Evolutionary conservation across 441 rosid genomes (phyloP), one percentile per base, ranked within the genome.

Genomic region (Geranium incanum): DNA sequence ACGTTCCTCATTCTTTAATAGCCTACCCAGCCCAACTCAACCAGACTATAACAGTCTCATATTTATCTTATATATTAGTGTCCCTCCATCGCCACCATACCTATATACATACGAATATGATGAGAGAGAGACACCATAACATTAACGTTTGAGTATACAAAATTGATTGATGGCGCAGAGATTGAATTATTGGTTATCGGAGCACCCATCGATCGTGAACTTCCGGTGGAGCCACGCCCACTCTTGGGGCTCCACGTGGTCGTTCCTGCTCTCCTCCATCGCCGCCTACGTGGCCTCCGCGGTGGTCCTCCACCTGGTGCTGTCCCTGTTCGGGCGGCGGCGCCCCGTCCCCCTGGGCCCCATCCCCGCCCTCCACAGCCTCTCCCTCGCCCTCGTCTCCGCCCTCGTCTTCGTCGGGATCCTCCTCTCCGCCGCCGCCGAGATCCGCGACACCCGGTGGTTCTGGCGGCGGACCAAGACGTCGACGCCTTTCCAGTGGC

Each of bases 401-500:
- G 75, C 78, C 67, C 72, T 43, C 66, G 69, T 76, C 43, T 76
- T 76, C 68, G 66, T 64, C 57, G 78, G 78, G 19, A 76, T 52
- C 52, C 67, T 76, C 66, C 75, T 76, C 69, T 76, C 75, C 21
- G 78, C 78, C 33, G 45, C 28, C 39, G 78, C 78, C 57, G 78
- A 76, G 75, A 76, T 76, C 68, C 78, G 75, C 18, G 78, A 76
- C 72, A 76, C 75, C 33, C 78, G 78, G 8, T 76, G 78, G 78
- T 52, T 68, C 66, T 71, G 75, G 78, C 72, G 72, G 2, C 78
- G 78, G 48, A 67, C 72, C 66, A 37, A 62, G 63, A 71, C 72
- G 2, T 28, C 33, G 66, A 76, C 60, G 66, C 69, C 78, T 0
- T 18, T 76, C 72, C 78, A 76, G 66, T 76, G 78, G 78, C 78